Base-by-base conservation (phyloP, 805 yeast species). In the Spathaspora girioi region DNA sequence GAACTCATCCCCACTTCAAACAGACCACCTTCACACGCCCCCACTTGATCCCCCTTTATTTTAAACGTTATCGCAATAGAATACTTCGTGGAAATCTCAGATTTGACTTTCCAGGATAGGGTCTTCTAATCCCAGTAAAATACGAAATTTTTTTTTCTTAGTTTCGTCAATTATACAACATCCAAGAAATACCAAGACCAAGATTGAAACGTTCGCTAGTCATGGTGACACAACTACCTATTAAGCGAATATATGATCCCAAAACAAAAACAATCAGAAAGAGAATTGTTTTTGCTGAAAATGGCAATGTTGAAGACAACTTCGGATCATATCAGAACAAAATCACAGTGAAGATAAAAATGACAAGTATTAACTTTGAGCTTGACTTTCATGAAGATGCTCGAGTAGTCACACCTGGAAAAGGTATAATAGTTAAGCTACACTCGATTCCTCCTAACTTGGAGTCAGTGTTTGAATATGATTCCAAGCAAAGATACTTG, bases 401-500 rank as follows among this genome's bases (percentile, higher is more conserved):
- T 35, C 49, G 48, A 6, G 38, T 31, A 20, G 29, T 51, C 8
- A 74, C 71, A 1, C 77, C 77, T 0, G 72, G 75, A 2, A 59
- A 56, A 45, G 63, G 66, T 20, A 64, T 68, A 47, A 57, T 73
- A 7, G 76, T 73, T 10, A 64, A 61, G 48, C 54, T 71, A 48
- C 35, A 59, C 52, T 43, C 50, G 46, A 43, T 11, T 18, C 38
- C 48, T 27, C 19, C 32, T 11, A 45, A 10, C n/a, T 8, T 45
- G 11, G 38, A 17, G n/a, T 18, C 19, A 12, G n/a, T 35, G 12
- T 45, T 29, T 14, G n/a, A 11, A 14, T 29, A n/a, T 31, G 9
- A 18, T 11, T 29, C 46, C 5, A 50, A 45, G 50, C 50, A 46
- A 41, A 59, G 14, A 50, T 67, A 62, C 49, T 51, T 68, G 50